Conservation (phyloP, 352 stramenopile genomes). For the Pythium brassicae region DNA sequence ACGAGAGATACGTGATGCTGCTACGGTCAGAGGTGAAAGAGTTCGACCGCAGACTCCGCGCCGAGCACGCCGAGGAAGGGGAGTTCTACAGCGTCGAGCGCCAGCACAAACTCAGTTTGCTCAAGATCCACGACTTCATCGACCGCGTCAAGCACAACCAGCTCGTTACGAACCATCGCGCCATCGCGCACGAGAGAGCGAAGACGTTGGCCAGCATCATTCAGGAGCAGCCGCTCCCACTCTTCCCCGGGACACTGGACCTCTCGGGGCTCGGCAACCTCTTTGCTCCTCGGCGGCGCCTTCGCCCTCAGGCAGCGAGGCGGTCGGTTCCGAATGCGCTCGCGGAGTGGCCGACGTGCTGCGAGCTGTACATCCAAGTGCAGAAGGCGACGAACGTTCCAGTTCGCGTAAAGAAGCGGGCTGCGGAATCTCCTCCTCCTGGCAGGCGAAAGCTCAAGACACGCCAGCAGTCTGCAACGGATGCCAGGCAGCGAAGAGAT, state of each 20-base stretch:
- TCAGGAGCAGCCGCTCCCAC: constrained; percentile 78
- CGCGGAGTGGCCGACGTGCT: constrained; percentile 59
- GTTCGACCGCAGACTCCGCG: constrained; percentile 46
- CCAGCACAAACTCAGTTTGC: constrained; percentile 33
- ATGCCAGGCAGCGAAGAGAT: not conserved
- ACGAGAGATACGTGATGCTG: constrained; percentile 54
- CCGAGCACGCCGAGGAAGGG: constrained; percentile 34
- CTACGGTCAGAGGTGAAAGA: constrained; percentile 55
- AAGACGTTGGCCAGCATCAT: constrained; percentile 65
- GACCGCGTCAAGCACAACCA: constrained; percentile 42
- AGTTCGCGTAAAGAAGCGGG: constrained; percentile 31
- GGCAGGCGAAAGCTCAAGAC: constrained; percentile 1
- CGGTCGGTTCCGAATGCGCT: constrained; percentile 17
- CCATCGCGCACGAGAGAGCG: constrained; percentile 9
- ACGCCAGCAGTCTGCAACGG: not conserved
- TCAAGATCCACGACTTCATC: constrained; percentile 65
- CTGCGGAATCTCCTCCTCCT: constrained; percentile 2
- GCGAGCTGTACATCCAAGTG: constrained; percentile 81
- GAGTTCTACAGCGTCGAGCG: constrained; percentile 37
- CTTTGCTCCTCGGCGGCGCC: constrained; percentile 45
- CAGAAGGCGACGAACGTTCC: constrained; percentile 76
- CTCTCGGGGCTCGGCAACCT: constrained; percentile 47
- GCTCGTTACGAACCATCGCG: constrained; percentile 10
- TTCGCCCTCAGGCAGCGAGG: constrained; percentile 41
- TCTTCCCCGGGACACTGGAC: constrained; percentile 67